Conservation (phyloP, 768 basidiomycete species). For the Tulasnella sp. region DNA sequence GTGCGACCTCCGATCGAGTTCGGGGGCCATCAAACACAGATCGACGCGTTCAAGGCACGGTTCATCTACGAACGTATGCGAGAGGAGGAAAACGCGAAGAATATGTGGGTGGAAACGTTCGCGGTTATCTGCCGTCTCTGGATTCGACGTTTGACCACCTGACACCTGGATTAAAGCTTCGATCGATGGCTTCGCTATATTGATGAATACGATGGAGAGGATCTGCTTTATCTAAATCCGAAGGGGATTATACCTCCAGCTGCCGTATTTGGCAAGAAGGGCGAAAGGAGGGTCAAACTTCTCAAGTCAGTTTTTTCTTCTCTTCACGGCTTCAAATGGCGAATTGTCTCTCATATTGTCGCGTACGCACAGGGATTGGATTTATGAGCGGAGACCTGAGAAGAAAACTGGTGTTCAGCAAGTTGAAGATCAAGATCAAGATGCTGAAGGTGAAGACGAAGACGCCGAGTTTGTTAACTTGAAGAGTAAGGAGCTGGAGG, state of each 20-base stretch:
- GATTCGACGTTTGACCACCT: no score
- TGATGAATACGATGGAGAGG: conserved; percentile 65
- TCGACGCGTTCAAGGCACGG: conserved; percentile 73
- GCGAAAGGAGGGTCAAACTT: conserved; percentile 34
- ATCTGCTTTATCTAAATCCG: conserved; percentile 67
- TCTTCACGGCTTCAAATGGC: background rate
- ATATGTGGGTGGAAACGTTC: conserved; percentile 45
- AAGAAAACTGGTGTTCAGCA: no score
- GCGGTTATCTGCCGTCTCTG: background rate
- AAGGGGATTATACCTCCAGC: conserved; percentile 64
- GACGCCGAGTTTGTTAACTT: conserved; percentile 23
- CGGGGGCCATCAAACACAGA: conserved; percentile 49
- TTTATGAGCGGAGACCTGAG: conserved; percentile 11
- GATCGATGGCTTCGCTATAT: conserved; percentile 74
- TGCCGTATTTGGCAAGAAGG: conserved; percentile 52
- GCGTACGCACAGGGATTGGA: conserved; percentile 35
- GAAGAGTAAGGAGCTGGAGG: conserved; percentile 31
- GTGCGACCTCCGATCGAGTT: conserved; percentile 58
- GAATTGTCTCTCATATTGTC: conserved; percentile 43
- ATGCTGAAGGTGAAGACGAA: conserved; percentile 36
- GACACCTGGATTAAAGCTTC: conserved; percentile 41
- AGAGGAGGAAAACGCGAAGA: conserved; percentile 64
- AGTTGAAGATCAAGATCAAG: conserved; percentile 28
- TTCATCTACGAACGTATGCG: conserved; percentile 85
- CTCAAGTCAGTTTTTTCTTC: background rate